Percentiles rank a stretch among this genome's conserved stretches.
These are phyloP conservation scores for Filobasidium floriforme DNA, from an alignment of 768 basidiomycete genomes.

Conservation along the genomic window DNA sequence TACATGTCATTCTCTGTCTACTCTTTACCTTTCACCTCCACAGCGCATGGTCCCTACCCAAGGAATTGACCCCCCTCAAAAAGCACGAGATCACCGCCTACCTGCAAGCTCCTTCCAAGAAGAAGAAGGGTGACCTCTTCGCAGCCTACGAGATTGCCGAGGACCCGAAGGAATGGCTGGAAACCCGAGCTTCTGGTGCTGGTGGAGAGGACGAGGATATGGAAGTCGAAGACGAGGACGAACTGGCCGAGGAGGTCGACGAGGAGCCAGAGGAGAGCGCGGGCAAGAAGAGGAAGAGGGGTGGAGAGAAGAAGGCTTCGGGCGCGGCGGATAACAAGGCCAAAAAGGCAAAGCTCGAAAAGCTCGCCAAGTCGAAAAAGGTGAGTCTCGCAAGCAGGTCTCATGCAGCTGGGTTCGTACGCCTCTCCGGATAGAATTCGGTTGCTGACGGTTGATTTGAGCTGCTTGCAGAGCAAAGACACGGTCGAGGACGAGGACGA, in stretches of 20 bases:
- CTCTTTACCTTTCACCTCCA: background rate
- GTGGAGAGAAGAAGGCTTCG: conserved; percentile 7
- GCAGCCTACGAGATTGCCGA: conserved; percentile 66
- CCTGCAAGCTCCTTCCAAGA: conserved; percentile 57
- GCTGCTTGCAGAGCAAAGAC: conserved; percentile 5
- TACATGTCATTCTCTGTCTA: too few relatives aligned
- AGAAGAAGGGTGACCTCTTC: conserved; percentile 67
- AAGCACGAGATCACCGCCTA: conserved; percentile 74
- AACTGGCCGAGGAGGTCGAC: conserved; percentile 66
- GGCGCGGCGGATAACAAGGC: conserved; percentile 11
- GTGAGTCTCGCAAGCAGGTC: conserved; percentile 5
- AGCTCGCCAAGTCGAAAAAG: conserved; percentile 20
- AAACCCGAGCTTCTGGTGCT: conserved; percentile 26
- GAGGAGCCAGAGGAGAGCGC: conserved; percentile 22
- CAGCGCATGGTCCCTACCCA: conserved; percentile 76
- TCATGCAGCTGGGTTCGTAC: too few relatives aligned
- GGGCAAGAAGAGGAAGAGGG: conserved; percentile 28
- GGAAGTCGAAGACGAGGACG: conserved; percentile 43
- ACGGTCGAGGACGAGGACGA: conserved; percentile 15
- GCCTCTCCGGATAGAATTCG: too few relatives aligned
- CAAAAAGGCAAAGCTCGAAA: conserved; percentile 20
- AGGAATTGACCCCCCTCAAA: conserved; percentile 73
- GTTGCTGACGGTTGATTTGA: background rate
- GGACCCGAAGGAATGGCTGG: conserved; percentile 63
- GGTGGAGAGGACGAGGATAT: conserved; percentile 46